Base-by-base conservation (phyloP, 257 asterid genomes). In the Linaria vulgaris region DNA sequence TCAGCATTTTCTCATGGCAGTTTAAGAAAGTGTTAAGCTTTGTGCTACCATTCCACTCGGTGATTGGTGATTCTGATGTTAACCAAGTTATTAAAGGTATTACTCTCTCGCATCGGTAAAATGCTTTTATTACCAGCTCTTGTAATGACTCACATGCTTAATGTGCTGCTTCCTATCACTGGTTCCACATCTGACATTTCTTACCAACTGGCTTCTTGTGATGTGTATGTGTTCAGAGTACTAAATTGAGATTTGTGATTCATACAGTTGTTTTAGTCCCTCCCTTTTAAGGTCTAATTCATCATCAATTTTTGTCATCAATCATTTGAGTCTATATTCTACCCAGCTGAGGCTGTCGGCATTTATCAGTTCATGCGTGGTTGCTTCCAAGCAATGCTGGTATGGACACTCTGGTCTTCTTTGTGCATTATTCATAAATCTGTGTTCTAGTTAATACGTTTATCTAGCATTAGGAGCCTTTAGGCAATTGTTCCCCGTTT, bases 11-110 rank as follows among this genome's bases (percentile, higher is more conserved):
- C 39, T 75, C 96, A 17, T 71, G 88, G 27, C 66, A 79, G 56
- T 82, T 83, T 51, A 77, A 79, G 75, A 95, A 92, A 74, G 79
- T 74, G 72, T 37, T 71, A 57, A 79, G 80, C 69, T 72, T 92
- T 64, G 59, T 65, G 55, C 76, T 85, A 23, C 73, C 79, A 14
- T 82, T 87, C 72, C 68, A 72, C 61, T 82, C 88, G 9, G 72
- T 79, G 50, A 50, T 72, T 70, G 94, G 85, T 69, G 90, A 76
- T 69, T 73, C 83, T 81, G 82, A 69, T 80, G 79, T 56, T 46
- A 70, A 62, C 64, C 78, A 70, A 46, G 70, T 70, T 21, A 75
- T 76, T 43, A 78, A 66, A 78, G 87, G 90, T 86, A 79, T 24
- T 25, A 25, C 38, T 38, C 15, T 43, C 55, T 62, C 65, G 58